A percentile compares a stretch with the other conserved stretches of the same genome.
These are phyloP conservation scores for Fusarium nodosum DNA, from an alignment of 2,329 filamentous ascomycete species.

Conservation along the genomic window DNA sequence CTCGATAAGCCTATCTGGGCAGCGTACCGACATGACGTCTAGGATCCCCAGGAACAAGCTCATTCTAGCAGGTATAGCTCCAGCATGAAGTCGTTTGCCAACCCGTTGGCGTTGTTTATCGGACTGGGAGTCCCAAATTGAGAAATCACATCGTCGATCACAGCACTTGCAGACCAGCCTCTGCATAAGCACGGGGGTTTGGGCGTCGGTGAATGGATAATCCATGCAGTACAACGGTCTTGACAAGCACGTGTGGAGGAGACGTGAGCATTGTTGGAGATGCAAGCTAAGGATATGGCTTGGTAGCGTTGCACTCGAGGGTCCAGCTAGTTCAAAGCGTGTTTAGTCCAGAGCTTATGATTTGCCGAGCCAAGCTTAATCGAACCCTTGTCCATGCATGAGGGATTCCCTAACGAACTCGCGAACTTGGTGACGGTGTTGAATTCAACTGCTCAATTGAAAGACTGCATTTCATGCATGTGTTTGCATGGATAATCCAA, in stretches of 20 bases:
- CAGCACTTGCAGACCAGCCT: conserved; percentile 34
- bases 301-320: conserved; percentile 30
- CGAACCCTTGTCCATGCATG: conserved; percentile 26
- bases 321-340: conserved; percentile 38
- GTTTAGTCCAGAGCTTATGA: conserved; percentile 40
- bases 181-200: conserved; percentile 29
- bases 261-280: conserved; percentile 42
- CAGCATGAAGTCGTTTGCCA: conserved; percentile 21
- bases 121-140: conserved; percentile 33
- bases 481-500: conserved; percentile 15
- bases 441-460: conserved; percentile 13
- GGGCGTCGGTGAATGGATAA: conserved; percentile 17
- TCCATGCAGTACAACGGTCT: conserved; percentile 22
- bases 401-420: conserved; percentile 3
- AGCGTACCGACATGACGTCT: conserved; percentile 33
- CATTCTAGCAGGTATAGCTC: conserved; percentile 25
- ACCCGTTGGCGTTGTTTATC: conserved; percentile 37
- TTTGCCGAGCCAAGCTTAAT: conserved; percentile 39
- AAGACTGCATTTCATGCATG: conserved; percentile 20
- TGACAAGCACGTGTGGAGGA: conserved; percentile 44
- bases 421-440: conserved; percentile 4
- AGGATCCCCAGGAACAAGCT: conserved; percentile 25
- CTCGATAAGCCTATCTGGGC: conserved; percentile 39
- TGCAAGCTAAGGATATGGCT: conserved; percentile 26
- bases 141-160: conserved; percentile 39